Evolutionary conservation across 139 green algal genomes (phyloP).

Genomic region (Ulvella scutata): DNA sequence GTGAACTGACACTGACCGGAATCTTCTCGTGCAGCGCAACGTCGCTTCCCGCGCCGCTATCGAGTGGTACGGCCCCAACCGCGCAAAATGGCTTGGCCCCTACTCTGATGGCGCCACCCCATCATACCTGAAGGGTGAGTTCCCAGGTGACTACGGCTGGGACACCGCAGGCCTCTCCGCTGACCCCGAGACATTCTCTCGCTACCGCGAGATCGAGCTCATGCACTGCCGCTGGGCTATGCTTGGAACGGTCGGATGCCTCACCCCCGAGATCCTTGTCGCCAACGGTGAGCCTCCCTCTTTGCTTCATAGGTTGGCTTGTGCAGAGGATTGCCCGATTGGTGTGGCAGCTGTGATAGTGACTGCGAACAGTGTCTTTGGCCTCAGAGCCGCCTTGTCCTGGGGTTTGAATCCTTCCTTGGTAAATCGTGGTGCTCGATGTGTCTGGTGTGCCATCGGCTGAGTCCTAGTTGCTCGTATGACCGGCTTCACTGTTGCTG

Average conservation of each 20-base stretch:
- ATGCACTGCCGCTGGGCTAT: constrained; percentile 68
- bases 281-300: constrained; percentile 48
- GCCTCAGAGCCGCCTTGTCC: too few relatives aligned
- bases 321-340: too few relatives aligned
- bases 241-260: constrained; percentile 38
- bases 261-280: constrained; percentile 27
- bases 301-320: too few relatives aligned
- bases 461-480: too few relatives aligned
- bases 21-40: not conserved
- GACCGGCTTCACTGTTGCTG: too few relatives aligned
- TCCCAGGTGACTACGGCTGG: constrained; percentile 92
- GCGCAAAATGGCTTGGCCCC: constrained; percentile 45
- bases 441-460: too few relatives aligned
- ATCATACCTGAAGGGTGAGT: constrained; percentile 76
- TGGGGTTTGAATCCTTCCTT: too few relatives aligned
- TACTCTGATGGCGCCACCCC: constrained; percentile 57
- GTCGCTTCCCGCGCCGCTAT: constrained; percentile 43
- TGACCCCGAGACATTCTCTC: constrained; percentile 84
- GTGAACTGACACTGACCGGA: not conserved
- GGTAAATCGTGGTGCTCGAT: too few relatives aligned
- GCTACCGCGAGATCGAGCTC: constrained; percentile 40
- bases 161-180: constrained; percentile 91
- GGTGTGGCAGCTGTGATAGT: too few relatives aligned
- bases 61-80: constrained; percentile 53
- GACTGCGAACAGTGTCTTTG: too few relatives aligned